Base-by-base conservation (phyloP, 1,139 yeast species). In the Sugiyamaella xylanicola region DNA sequence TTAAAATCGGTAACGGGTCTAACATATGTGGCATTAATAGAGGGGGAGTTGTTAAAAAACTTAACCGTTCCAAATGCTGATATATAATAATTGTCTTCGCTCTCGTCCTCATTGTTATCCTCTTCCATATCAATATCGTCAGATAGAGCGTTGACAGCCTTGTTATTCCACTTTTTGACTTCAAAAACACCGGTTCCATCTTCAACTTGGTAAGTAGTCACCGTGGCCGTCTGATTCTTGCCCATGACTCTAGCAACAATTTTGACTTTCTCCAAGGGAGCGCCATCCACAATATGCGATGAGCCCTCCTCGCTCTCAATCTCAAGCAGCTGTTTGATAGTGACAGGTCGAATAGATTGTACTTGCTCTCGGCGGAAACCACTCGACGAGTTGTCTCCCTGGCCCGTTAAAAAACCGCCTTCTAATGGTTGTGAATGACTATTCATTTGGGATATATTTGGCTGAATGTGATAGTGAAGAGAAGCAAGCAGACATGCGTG, bases 131-230 rank as follows among this genome's bases (percentile, higher is more conserved):
- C 64, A 4, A 64, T 68, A 17, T 62, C 70, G 13, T 25, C 27
- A 4, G 54, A 51, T 13, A 25, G 27, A 15, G 36, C 35, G 16
- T 41, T 27, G 11, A 3, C 40, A 19, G 9, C 29, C 9, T 35
- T 51, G 46, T 58, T 48, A 16, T 43, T 46, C 62, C 62, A 88
- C 62, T 80, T 79, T 63, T 87, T 80, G 43, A 87, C 79, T 47
- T 86, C 90, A 20, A 85, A 74, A 2, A 83, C 77, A 0, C 95
- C 96, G 0, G 97, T 87, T 2, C 96, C 96, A 68, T 92, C 97
- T 65, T 90, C 96, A 19, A 90, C 68, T 25, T 85, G 80, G 56
- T 87, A 71, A 13, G 75, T 73, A 41, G 85, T 73, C 55, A 71
- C 72, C 19, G 85, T 77, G 0, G 85, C 78, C 51, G 79, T 79